Percentiles rank a stretch among this genome's conserved stretches.
Evolutionary conservation across 2,329 filamentous ascomycete genomes (phyloP).

Genomic region (Septoria petroselini): DNA sequence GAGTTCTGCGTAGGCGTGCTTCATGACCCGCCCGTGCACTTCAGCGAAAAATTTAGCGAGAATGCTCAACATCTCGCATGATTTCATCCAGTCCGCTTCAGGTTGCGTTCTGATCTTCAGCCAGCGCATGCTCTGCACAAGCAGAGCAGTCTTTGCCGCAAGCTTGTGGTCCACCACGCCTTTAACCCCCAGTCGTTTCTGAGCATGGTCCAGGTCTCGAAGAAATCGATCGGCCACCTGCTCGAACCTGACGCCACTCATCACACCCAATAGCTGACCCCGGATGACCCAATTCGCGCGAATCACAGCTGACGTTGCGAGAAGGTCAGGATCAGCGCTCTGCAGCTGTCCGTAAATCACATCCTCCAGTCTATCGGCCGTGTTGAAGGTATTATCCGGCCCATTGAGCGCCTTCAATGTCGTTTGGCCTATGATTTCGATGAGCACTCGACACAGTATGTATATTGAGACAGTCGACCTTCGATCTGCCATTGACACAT

Average conservation of each 20-base stretch:
- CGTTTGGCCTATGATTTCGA: conserved; percentile 91
- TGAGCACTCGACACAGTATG: conserved; percentile 85
- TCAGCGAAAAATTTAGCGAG: conserved; percentile 78
- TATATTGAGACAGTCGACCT: conserved; percentile 94
- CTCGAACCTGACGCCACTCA: conserved; percentile 88
- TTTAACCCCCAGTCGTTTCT: conserved; percentile 72
- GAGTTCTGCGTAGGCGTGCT: conserved; percentile 90
- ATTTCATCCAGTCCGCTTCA: conserved; percentile 74
- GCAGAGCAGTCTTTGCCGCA: conserved; percentile 79
- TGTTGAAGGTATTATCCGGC: conserved; percentile 63
- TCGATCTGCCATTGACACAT: conserved; percentile 57
- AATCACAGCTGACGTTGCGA: conserved; percentile 73
- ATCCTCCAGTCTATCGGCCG: conserved; percentile 89
- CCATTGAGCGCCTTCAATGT: conserved; percentile 66
- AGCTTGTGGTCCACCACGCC: conserved; percentile 63
- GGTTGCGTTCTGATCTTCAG: conserved; percentile 72
- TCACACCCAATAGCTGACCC: conserved; percentile 85
- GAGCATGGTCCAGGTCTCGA: conserved; percentile 70
- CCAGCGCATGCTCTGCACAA: conserved; percentile 89
- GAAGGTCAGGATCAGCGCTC: conserved; percentile 77
- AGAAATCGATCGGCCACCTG: conserved; percentile 81
- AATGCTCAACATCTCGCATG: conserved; percentile 82
- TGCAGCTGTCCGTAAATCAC: conserved; percentile 97
- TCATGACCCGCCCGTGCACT: conserved; percentile 83
- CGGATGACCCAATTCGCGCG: conserved; percentile 96